These are phyloP conservation scores for Cerrena zonata DNA, from an alignment of 1,284 basidiomycete species.

Conservation along the genomic window DNA sequence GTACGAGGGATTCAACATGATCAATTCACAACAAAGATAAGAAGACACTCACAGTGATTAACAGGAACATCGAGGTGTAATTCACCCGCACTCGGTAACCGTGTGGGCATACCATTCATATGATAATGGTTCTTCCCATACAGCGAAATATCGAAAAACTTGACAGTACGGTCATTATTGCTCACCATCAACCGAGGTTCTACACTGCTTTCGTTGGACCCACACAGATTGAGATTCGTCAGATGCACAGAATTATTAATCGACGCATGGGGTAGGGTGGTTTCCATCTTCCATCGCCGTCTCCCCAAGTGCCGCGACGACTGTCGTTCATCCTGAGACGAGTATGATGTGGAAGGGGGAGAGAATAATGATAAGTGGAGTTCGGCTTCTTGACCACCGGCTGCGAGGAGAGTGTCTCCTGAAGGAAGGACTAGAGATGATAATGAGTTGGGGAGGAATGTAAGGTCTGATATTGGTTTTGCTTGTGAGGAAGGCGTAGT, in stretches of 20 bases:
- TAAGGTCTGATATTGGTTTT: conserved; percentile 46
- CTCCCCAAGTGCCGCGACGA: conserved; percentile 23
- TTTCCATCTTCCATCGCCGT: conserved; percentile 52
- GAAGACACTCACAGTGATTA: conserved; percentile 49
- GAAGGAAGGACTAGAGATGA: conserved; percentile 53
- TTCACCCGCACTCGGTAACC: conserved; percentile 47
- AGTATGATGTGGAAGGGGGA: conserved; percentile 23
- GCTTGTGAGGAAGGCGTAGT: conserved; percentile 29
- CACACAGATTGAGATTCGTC: conserved; percentile 52
- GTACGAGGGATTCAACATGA: conserved; percentile 16
- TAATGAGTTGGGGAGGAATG: conserved; percentile 67
- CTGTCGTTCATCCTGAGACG: conserved; percentile 15
- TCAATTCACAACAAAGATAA: conserved; percentile 18
- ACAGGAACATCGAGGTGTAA: conserved; percentile 64
- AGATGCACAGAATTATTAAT: conserved; percentile 83
- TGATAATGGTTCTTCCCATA: conserved; percentile 21
- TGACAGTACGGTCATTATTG: conserved; percentile 78
- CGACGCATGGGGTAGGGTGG: conserved; percentile 49
- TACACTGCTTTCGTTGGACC: conserved; percentile 49
- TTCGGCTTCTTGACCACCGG: conserved; percentile 78
- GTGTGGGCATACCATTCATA: conserved; percentile 4
- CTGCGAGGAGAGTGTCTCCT: conserved; percentile 64
- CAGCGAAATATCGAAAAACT: conserved; percentile 67
- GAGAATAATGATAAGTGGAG: conserved; percentile 62
- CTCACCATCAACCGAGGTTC: conserved; percentile 75